These are phyloP conservation scores for Marchantia polymorpha DNA, from an alignment of 225 moss, liverwort and hornwort species.

Conservation along the genomic window DNA sequence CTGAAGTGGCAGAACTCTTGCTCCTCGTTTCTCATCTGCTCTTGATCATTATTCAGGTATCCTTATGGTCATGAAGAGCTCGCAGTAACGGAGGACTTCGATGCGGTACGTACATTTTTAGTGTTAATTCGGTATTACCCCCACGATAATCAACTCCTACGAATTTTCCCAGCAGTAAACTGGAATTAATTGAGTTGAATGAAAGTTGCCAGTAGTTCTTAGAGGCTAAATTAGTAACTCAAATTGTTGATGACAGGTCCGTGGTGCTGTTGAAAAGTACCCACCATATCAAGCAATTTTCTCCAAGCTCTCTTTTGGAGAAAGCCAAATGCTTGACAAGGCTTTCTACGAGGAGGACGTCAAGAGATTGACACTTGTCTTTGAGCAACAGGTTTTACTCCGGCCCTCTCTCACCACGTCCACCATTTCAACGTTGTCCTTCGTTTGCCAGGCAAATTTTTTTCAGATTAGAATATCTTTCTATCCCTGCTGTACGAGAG, in stretches of 20 bases:
- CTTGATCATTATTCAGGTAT: constrained; percentile 45
- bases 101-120: constrained; percentile 46
- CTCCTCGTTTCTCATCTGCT: too few relatives aligned
- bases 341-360: constrained; percentile 95
- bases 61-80: constrained; percentile 95
- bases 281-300: constrained; percentile 92
- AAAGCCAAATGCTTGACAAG: constrained; percentile 99
- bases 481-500: too few relatives aligned
- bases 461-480: too few relatives aligned
- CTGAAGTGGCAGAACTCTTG: too few relatives aligned
- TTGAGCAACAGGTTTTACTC: constrained; percentile 86
- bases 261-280: constrained; percentile 91
- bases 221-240: neutral
- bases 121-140: too few relatives aligned
- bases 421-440: neutral
- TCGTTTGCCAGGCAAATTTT: neutral
- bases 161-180: neutral
- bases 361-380: constrained; percentile 71
- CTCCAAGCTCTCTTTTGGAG: constrained; percentile 86
- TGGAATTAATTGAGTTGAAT: neutral
- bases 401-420: neutral
- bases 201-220: neutral
- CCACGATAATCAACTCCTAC: neutral
- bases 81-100: constrained; percentile 91
- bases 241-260: constrained; percentile 51